These are phyloP conservation scores for Pestalotiopsis sp. DNA, from an alignment of 2,329 filamentous ascomycete species.

Conservation along the genomic window DNA sequence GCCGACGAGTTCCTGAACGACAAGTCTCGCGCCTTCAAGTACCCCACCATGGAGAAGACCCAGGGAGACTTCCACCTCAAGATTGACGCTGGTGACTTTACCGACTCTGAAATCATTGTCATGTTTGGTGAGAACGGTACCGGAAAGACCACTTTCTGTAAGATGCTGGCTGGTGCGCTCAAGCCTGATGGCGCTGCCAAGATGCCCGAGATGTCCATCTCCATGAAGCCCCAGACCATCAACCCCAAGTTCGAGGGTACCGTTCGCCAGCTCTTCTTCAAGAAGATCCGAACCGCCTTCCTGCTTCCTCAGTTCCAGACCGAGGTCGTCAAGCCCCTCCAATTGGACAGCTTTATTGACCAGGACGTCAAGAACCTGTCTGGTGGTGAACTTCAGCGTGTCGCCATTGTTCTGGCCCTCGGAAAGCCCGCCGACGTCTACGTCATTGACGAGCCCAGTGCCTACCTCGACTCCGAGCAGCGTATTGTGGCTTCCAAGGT, in stretches of 20 bases:
- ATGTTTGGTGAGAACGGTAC: conserved; percentile 99
- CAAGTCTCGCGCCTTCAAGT: conserved; percentile 81
- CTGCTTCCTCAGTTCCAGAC: conserved; percentile 98
- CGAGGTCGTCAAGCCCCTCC: conserved; percentile 98
- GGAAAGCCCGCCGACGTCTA: conserved; percentile 97
- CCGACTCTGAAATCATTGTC: conserved; percentile 80
- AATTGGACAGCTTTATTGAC: conserved; percentile 98
- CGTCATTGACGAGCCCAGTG: conserved; percentile 89
- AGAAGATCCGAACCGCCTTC: conserved; percentile 98
- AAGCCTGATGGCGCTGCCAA: conserved; percentile 82
- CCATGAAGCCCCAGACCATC: conserved; percentile 96
- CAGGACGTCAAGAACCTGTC: conserved; percentile 99
- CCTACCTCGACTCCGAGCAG: conserved; percentile 96
- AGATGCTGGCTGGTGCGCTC: conserved; percentile 87
- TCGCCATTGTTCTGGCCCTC: conserved; percentile 95
- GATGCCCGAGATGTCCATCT: conserved; percentile 94
- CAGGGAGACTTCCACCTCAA: conserved; percentile 84
- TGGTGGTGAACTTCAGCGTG: conserved; percentile 98
- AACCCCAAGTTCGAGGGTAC: conserved; percentile 98
- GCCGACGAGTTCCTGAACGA: conserved; percentile 87
- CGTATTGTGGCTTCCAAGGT: conserved; percentile 96
- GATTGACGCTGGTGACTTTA: conserved; percentile 85
- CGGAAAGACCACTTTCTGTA: conserved; percentile 98
- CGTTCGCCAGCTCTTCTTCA: conserved; percentile 97
- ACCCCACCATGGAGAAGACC: conserved; percentile 91